A percentile compares a stretch with the other conserved stretches of the same genome.
Conservation (phyloP, 129 eudicot species). For the Helianthus tuberosus region DNA sequence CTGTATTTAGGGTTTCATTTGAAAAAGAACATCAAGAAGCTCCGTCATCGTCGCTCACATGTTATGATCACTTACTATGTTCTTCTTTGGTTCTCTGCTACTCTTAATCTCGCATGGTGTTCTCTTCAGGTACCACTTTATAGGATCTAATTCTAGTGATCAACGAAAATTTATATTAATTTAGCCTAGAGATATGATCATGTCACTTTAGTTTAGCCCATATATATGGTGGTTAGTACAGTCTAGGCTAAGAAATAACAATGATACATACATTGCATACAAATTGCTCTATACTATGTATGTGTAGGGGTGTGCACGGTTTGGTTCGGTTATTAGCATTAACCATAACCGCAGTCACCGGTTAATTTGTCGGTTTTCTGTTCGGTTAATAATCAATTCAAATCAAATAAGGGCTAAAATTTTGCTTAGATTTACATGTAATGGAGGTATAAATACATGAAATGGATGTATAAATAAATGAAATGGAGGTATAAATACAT, state of each 20-base stretch:
- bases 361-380: too few relatives aligned
- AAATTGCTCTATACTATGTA: neutral
- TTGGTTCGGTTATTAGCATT: too few relatives aligned
- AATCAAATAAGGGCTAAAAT: too few relatives aligned
- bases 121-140: slow-evolving; percentile 55
- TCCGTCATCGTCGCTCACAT: slow-evolving; percentile 53
- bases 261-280: neutral
- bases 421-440: too few relatives aligned
- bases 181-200: neutral
- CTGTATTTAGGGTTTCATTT: slow-evolving; percentile 65
- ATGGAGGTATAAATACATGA: too few relatives aligned
- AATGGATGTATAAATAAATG: too few relatives aligned
- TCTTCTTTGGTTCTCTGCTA: slow-evolving; percentile 64
- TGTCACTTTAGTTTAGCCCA: neutral
- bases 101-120: slow-evolving; percentile 71
- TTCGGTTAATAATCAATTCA: too few relatives aligned
- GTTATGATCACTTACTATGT: slow-evolving; percentile 72
- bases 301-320: neutral
- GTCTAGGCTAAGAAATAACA: neutral
- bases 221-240: too few relatives aligned
- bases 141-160: neutral
- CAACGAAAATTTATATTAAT: neutral
- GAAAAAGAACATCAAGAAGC: slow-evolving; percentile 59
- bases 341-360: too few relatives aligned
- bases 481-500: neutral